These are phyloP conservation scores for Leishmania guyanensis DNA, from an alignment of 208 protist genomes.

Conservation along the genomic window DNA sequence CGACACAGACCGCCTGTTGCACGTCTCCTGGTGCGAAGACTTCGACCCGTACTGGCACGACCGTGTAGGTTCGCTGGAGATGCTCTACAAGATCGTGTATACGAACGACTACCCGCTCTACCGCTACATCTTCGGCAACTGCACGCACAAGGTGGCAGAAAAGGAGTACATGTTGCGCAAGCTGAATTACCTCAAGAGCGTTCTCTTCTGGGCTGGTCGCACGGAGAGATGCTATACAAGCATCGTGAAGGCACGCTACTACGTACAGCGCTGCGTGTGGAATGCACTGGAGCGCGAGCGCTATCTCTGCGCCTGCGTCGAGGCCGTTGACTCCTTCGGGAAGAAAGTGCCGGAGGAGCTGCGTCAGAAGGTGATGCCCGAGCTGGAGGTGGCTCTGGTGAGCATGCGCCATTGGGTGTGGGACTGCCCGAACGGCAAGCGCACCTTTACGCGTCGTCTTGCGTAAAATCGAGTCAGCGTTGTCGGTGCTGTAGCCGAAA, in stretches of 20 bases:
- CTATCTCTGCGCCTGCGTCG: slow-evolving; percentile 81
- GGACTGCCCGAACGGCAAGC: slow-evolving; percentile 91
- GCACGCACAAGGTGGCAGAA: slow-evolving; percentile 61
- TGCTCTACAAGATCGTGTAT: slow-evolving; percentile 78
- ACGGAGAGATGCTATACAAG: slow-evolving; percentile 83
- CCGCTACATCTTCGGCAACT: slow-evolving; percentile 81
- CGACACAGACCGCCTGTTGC: slow-evolving; percentile 79
- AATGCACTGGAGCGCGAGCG: slow-evolving; percentile 91
- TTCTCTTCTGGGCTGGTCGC: slow-evolving; percentile 73
- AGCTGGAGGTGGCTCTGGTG: slow-evolving; percentile 78
- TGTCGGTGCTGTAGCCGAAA: not conserved
- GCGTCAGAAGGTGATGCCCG: slow-evolving; percentile 72
- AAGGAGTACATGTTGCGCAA: slow-evolving; percentile 70
- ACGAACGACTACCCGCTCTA: slow-evolving; percentile 53
- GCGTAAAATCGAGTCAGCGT: slow-evolving; percentile 28
- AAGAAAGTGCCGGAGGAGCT: slow-evolving; percentile 82
- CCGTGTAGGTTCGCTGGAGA: slow-evolving; percentile 74
- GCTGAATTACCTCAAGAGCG: slow-evolving; percentile 84
- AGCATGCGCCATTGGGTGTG: slow-evolving; percentile 91
- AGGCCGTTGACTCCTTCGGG: slow-evolving; percentile 78
- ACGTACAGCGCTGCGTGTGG: slow-evolving; percentile 83
- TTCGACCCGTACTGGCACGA: slow-evolving; percentile 92
- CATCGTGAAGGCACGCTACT: slow-evolving; percentile 80
- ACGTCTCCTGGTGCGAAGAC: slow-evolving; percentile 85
- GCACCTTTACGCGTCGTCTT: slow-evolving; percentile 71